These are phyloP conservation scores for Panellus pusillus DNA, from an alignment of 768 basidiomycete species.

Conservation along the genomic window DNA sequence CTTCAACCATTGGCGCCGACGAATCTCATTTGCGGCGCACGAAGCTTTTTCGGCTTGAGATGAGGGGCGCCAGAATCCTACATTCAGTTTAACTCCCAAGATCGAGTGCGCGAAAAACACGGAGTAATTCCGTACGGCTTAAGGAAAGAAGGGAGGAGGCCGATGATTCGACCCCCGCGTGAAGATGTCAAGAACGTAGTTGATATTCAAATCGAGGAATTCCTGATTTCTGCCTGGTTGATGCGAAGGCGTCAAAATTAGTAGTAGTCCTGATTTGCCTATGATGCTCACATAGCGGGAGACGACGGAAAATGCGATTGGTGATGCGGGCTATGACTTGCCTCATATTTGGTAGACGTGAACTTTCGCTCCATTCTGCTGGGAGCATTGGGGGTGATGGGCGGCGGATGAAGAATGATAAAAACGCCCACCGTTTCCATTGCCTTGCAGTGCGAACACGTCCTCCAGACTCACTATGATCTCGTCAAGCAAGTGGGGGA, in stretches of 20 bases:
- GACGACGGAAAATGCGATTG: constrained; percentile 3
- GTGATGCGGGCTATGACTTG: constrained; percentile 2
- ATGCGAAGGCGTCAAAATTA: neutral
- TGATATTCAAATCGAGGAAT: constrained; percentile 27
- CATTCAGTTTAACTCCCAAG: constrained; percentile 26
- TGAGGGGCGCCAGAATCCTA: constrained; percentile 27
- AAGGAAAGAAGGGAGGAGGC: constrained; percentile 39
- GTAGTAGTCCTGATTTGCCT: neutral
- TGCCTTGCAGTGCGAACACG: neutral
- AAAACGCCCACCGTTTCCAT: neutral
- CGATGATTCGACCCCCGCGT: constrained; percentile 31
- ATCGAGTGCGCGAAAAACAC: neutral
- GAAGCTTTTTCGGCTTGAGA: constrained; percentile 4
- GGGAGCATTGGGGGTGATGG: neutral
- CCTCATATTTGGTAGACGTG: neutral
- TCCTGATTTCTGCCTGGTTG: neutral
- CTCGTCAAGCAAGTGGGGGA: neutral
- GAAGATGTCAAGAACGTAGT: constrained; percentile 37
- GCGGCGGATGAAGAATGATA: neutral
- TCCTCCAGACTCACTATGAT: neutral
- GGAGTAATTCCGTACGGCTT: constrained; percentile 38
- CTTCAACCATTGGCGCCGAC: constrained; percentile 33
- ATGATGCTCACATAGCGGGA: constrained; percentile 1
- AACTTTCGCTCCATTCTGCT: neutral
- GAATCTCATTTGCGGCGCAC: constrained; percentile 13